Base-by-base conservation (phyloP, 2,329 filamentous ascomycete genomes). In the Pseudogymnoascus sp. region DNA sequence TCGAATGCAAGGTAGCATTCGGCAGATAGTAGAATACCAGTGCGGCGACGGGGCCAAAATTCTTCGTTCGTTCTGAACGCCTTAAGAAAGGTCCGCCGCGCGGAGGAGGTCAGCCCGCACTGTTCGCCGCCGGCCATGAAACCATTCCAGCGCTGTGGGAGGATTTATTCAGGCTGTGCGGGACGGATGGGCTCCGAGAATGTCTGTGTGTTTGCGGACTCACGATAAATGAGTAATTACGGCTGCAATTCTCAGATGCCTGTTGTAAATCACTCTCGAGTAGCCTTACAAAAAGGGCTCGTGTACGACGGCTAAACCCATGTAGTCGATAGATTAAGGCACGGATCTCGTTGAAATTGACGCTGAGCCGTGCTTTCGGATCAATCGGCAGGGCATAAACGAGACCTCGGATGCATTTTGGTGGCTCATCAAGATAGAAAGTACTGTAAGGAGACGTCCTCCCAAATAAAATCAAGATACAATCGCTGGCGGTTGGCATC, bases 241-340 rank as follows among this genome's bases (percentile, higher is more conserved):
- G 27, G 48, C n/a, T 33, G 27, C 29, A 55, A 33, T 55, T 33
- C 27, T 33, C n/a, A 27, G 27, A 55, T 55, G 48, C 48, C 48
- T 55, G 48, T 55, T 55, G 48, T 12, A 31, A 55, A 55, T 55
- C 48, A 55, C 15, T 31, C 7, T 52, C 8, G 13, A 18, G 29
- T 55, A 55, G 48, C 48, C 48, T 55, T 55, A 12, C n/a, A 18
- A 12, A 33, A 8, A 29, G 12, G 21, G 48, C n/a, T 52, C 48
- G 48, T 55, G 48, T 15, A 4, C 21, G 21, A 21, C 21, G 21
- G 21, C 29, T n/a, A 10, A n/a, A 33, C 27, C 27, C 48, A 3
- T 55, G 27, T 9, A n/a, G 29, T 55, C 29, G 48, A 55, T 55
- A 55, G 27, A 55, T 55, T 33, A 55, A 55, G 48, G 48, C 48